Percentiles rank a stretch among this genome's conserved stretches.
Evolutionary conservation across 306 rosid genomes (phyloP).

Genomic region (Albizia julibrissin): DNA sequence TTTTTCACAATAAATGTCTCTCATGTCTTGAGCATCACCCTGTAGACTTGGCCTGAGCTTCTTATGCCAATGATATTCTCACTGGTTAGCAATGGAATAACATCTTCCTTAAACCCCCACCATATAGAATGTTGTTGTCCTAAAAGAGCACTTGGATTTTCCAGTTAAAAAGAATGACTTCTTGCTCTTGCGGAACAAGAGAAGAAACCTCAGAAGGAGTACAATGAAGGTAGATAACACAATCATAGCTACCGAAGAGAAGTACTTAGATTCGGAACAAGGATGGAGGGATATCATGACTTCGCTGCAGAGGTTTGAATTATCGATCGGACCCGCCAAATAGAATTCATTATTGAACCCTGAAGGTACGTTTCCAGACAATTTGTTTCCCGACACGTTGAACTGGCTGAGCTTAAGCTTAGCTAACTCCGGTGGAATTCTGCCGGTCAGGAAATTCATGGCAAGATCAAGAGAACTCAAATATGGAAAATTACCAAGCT

Average conservation of each 20-base stretch:
- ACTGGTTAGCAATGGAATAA: conserved; percentile 42
- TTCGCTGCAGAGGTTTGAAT: conserved; percentile 66
- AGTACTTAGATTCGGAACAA: conserved; percentile 51
- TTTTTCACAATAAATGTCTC: conserved; percentile 72
- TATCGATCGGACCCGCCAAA: conserved; percentile 49
- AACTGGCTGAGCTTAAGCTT: conserved; percentile 62
- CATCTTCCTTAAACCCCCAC: conserved; percentile 61
- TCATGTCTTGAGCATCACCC: conserved; percentile 61
- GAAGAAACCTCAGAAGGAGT: conserved; percentile 44
- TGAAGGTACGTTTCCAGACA: conserved; percentile 65
- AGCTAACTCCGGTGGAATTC: conserved; percentile 62
- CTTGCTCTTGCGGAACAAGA: conserved; percentile 50
- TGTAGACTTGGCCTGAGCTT: conserved; percentile 72
- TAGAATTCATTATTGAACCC: conserved; percentile 46
- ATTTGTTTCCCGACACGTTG: conserved; percentile 62
- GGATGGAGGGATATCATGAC: conserved; percentile 45
- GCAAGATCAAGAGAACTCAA: conserved; percentile 75
- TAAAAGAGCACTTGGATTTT: conserved; percentile 43
- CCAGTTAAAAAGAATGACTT: conserved; percentile 30
- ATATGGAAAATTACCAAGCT: conserved; percentile 55
- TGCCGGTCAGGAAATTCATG: conserved; percentile 55
- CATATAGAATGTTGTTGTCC: conserved; percentile 58
- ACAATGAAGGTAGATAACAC: conserved; percentile 36
- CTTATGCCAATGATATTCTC: conserved; percentile 68
- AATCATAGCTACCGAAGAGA: conserved; percentile 34